Evolutionary conservation across 164 flowering plant species (phyloP).

Genomic region (Vitis riparia): DNA sequence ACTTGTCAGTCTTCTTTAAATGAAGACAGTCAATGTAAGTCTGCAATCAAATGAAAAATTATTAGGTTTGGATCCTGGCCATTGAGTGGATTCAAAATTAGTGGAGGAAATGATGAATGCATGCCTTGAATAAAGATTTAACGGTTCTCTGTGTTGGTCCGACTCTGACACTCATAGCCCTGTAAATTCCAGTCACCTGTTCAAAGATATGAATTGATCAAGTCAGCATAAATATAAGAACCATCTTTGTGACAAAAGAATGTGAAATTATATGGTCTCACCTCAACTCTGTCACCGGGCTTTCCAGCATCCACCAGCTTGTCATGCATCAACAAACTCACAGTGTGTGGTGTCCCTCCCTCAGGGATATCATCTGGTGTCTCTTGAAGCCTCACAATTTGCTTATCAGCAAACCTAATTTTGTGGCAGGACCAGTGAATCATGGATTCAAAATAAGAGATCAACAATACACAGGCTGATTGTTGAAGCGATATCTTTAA

Average conservation of each 20-base stretch:
- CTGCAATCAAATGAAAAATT: conserved; percentile 38
- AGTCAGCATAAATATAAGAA: background rate
- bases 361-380: conserved; percentile 99
- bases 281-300: conserved; percentile 99
- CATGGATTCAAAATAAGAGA: background rate
- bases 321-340: conserved; percentile 96
- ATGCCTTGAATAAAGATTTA: conserved; percentile 90
- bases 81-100: background rate
- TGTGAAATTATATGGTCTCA: conserved; percentile 19
- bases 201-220: conserved; percentile 2
- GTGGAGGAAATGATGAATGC: conserved; percentile 1
- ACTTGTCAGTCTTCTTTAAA: conserved; percentile 79
- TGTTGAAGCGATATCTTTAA: too few relatives aligned
- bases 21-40: conserved; percentile 97
- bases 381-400: conserved; percentile 95
- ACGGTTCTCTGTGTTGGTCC: conserved; percentile 91
- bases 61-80: conserved; percentile 1
- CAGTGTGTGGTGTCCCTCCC: conserved; percentile 98
- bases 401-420: conserved; percentile 89
- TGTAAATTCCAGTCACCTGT: conserved; percentile 93
- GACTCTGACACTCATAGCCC: conserved; percentile 98
- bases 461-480: too few relatives aligned
- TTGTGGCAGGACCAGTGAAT: background rate
- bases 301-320: conserved; percentile 91
- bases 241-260: background rate